Base-by-base conservation (phyloP, 768 basidiomycete genomes). In the Solioccasus polychromus region DNA sequence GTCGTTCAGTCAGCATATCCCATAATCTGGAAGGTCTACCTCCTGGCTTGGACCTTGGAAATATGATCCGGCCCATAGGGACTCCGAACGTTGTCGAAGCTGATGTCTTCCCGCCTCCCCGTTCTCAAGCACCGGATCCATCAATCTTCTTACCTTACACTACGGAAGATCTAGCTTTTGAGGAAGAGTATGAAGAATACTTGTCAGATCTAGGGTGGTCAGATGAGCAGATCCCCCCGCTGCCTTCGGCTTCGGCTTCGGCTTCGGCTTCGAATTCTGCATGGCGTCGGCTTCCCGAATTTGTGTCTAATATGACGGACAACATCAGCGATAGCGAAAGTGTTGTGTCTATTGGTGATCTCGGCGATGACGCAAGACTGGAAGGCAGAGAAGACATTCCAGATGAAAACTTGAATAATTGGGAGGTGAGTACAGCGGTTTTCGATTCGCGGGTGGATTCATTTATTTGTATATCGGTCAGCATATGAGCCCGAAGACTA, bases 401-500 rank as follows among this genome's bases (percentile, higher is more conserved):
- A 15, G 84, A 92, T 61, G 87, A 89, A 68, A 93, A 93, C 58
- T 66, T 87, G 53, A 97, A 94, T 59, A 91, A 93, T 55, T 97
- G 94, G 94, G 94, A 94, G 86, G 93, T 92, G 53, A 63, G 30
- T 9, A 9, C 11, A 5, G 30, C 4, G 11, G 5, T 15, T 31
- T 9, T 5, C 4, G 11, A 15, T 31, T 31, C 15, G 15, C 4
- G 11, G 4, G 11, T 15, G 11, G 15, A 12, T 31, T 31, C 15
- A 30, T 30, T 43, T 8, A 30, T 22, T 18, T 40, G 38, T 23
- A 31, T 35, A 28, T 23, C 12, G 4, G 51, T 17, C 52, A 93
- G 93, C 93, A 95, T 60, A 88, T 97, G 86, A 95, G 94, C 53
- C 92, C 92, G 4, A 89, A 91, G 68, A 94, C 92, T 3, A 88